A percentile compares a stretch with the other conserved stretches of the same genome.
Conservation (phyloP, 352 stramenopile genomes). For the Lagenidium giganteum region DNA sequence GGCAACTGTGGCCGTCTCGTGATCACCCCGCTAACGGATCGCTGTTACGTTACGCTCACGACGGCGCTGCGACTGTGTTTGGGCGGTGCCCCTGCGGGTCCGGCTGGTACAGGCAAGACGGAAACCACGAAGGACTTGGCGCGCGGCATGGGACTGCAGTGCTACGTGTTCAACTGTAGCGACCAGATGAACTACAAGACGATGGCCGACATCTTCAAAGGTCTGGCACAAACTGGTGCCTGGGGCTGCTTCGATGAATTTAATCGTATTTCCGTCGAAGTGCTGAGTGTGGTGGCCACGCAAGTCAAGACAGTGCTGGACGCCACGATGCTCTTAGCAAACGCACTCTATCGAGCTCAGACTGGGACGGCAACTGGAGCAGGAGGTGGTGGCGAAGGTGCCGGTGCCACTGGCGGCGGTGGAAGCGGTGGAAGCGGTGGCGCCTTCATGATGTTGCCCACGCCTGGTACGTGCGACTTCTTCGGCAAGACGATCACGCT, state of each 20-base stretch:
- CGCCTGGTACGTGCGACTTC: conserved; percentile 83
- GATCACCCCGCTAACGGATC: conserved; percentile 80
- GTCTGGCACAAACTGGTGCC: conserved; percentile 91
- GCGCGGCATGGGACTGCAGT: conserved; percentile 67
- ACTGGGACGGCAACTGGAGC: background rate
- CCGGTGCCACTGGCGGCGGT: conserved; percentile 12
- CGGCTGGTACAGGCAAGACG: conserved; percentile 84
- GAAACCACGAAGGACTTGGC: conserved; percentile 85
- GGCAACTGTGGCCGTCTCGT: conserved; percentile 90
- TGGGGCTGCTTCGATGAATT: conserved; percentile 98
- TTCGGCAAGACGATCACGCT: conserved; percentile 85
- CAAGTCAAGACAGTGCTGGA: conserved; percentile 98
- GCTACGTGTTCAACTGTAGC: conserved; percentile 88
- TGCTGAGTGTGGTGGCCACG: conserved; percentile 93
- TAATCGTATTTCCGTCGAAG: conserved; percentile 96
- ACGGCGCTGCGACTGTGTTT: conserved; percentile 75
- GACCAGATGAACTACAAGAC: conserved; percentile 95
- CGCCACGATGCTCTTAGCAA: conserved; percentile 32
- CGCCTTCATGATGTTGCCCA: conserved; percentile 14
- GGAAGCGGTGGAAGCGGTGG: conserved; percentile 10
- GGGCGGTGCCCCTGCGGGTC: conserved; percentile 69
- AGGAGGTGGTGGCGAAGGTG: background rate
- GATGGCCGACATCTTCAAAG: conserved; percentile 95
- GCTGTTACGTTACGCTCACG: conserved; percentile 83
- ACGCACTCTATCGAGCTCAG: conserved; percentile 16